Percentiles rank a stretch among this genome's conserved stretches.
These are phyloP conservation scores for Inonotus obliquus DNA, from an alignment of 1,284 basidiomycete genomes.

Conservation along the genomic window DNA sequence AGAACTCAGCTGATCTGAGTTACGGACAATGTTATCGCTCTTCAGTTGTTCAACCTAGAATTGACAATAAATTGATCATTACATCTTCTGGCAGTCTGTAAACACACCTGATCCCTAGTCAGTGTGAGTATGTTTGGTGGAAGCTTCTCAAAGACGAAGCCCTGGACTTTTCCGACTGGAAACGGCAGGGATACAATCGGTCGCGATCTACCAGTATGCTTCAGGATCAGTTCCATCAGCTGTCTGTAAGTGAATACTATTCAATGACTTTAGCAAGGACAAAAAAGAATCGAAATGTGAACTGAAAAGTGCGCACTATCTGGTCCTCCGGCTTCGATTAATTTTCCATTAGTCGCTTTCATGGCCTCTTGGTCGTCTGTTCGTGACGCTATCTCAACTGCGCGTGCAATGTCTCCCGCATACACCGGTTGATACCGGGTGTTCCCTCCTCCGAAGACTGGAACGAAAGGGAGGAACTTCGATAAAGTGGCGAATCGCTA, in stretches of 20 bases:
- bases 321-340: constrained; percentile 67
- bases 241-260: constrained; percentile 61
- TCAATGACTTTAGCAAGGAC: neutral
- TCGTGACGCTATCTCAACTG: constrained; percentile 55
- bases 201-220: constrained; percentile 45
- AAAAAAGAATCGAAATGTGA: too few species aligned
- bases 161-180: constrained; percentile 55
- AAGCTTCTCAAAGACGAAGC: constrained; percentile 53
- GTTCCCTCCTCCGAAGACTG: constrained; percentile 65
- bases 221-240: constrained; percentile 58
- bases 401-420: constrained; percentile 56
- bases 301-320: constrained; percentile 39
- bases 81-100: neutral
- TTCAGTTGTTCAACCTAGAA: constrained; percentile 55
- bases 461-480: constrained; percentile 58
- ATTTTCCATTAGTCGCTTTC: constrained; percentile 44
- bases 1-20: constrained; percentile 22
- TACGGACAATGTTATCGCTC: constrained; percentile 50
- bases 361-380: constrained; percentile 36
- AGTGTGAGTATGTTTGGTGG: constrained; percentile 63
- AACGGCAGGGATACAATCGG: constrained; percentile 61
- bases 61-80: neutral
- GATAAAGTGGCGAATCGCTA: constrained; percentile 60
- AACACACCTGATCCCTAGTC: constrained; percentile 55
- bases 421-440: constrained; percentile 69